Evolutionary conservation across 257 asterid genomes (phyloP).

Genomic region (Osmanthus fragrans): DNA sequence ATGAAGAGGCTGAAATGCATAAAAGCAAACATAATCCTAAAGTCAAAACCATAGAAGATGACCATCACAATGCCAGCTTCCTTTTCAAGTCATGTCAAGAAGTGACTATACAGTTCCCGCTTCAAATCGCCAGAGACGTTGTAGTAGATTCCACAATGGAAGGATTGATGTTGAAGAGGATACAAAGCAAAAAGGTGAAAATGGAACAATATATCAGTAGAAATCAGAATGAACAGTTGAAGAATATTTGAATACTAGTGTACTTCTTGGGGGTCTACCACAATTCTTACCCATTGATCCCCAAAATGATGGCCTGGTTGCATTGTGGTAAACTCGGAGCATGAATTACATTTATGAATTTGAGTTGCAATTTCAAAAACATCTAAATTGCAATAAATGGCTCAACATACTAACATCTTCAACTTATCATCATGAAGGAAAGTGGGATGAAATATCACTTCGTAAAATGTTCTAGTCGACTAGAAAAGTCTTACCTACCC

Average conservation of each 20-base stretch:
- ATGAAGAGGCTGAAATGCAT: too few species aligned
- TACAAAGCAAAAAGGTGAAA: too few species aligned
- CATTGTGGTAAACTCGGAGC: neutral
- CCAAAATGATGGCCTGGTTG: neutral
- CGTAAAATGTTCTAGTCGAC: neutral
- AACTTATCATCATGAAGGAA: neutral
- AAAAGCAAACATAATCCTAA: too few species aligned
- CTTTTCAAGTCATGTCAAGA: too few species aligned
- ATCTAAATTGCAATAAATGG: neutral
- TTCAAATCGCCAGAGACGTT: too few species aligned
- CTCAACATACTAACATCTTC: neutral
- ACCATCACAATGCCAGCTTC: too few species aligned
- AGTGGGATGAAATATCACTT: neutral
- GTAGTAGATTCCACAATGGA: too few species aligned
- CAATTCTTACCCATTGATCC: neutral
- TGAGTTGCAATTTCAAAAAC: neutral
- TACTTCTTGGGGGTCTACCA: neutral
- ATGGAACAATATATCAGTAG: neutral
- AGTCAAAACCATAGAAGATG: too few species aligned
- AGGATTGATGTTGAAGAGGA: too few species aligned
- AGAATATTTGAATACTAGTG: neutral
- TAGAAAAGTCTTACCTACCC: neutral
- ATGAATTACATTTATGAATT: neutral
- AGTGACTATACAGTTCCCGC: too few species aligned
- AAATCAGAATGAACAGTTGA: neutral